Percentiles rank a stretch among this genome's conserved stretches.
Conservation (phyloP, 208 protist species). For the Trypanosoma theileri region DNA sequence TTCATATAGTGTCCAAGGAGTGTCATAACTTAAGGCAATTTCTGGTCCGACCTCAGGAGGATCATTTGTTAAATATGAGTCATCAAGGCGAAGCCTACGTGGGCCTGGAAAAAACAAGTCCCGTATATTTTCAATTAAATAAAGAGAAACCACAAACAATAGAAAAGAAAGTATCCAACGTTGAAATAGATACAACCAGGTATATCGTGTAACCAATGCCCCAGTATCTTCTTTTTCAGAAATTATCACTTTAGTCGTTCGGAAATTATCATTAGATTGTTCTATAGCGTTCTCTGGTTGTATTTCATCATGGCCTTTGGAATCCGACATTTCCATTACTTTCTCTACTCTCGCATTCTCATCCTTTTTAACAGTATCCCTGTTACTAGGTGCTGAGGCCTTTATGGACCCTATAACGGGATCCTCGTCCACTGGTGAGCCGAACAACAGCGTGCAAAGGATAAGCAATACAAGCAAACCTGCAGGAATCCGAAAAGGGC, state of each 20-base stretch:
- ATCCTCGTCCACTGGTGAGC: conserved; percentile 9
- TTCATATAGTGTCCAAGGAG: conserved; percentile 71
- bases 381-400: conserved; percentile 3
- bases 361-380: conserved; percentile 4
- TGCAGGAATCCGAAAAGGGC: conserved; percentile 25
- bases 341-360: conserved; percentile 17
- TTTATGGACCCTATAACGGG: conserved; percentile 12
- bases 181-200: conserved; percentile 25
- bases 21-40: conserved; percentile 74
- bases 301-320: conserved; percentile 32
- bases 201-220: conserved; percentile 18
- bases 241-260: conserved; percentile 3
- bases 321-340: conserved; percentile 29
- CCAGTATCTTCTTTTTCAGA: conserved; percentile 9
- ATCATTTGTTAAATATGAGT: conserved; percentile 61
- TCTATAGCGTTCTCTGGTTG: conserved; percentile 22
- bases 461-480: conserved; percentile 16
- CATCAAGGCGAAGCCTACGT: conserved; percentile 44
- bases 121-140: conserved; percentile 44
- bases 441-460: conserved; percentile 15
- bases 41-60: conserved; percentile 53
- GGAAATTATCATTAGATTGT: neutral
- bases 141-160: conserved; percentile 33
- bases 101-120: conserved; percentile 38
- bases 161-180: conserved; percentile 24